These are phyloP conservation scores for Claviceps humidiphila DNA, from an alignment of 2,329 filamentous ascomycete genomes.

Conservation along the genomic window DNA sequence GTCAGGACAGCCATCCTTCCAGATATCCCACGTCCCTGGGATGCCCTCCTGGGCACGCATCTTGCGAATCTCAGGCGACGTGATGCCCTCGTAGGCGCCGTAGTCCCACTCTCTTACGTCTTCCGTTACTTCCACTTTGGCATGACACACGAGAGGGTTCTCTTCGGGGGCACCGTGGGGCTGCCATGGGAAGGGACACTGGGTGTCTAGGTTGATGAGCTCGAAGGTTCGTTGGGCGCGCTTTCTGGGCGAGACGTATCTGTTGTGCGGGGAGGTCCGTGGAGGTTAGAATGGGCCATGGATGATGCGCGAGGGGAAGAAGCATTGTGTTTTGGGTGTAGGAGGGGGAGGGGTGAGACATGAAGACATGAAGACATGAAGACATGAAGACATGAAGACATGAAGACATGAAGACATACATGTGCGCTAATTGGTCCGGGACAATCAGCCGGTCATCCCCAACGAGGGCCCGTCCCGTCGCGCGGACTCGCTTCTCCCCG, in stretches of 20 bases:
- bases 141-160: slow-evolving; percentile 36
- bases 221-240: slow-evolving; percentile 86
- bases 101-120: slow-evolving; percentile 81
- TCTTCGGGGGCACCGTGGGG: slow-evolving; percentile 25
- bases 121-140: slow-evolving; percentile 53
- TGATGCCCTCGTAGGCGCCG: slow-evolving; percentile 74
- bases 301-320: too few relatives aligned
- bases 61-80: slow-evolving; percentile 52
- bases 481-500: slow-evolving; percentile 62
- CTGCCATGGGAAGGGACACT: slow-evolving; percentile 58
- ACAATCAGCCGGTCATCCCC: slow-evolving; percentile 77
- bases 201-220: slow-evolving; percentile 61
- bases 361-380: too few relatives aligned
- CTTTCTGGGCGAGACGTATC: slow-evolving; percentile 74
- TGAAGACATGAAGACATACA: slow-evolving; percentile 33
- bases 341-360: background rate
- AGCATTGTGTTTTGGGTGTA: too few relatives aligned
- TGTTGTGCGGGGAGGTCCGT: slow-evolving; percentile 15
- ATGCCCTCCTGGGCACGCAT: slow-evolving; percentile 43
- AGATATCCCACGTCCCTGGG: slow-evolving; percentile 62
- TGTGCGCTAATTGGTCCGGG: slow-evolving; percentile 65
- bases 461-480: slow-evolving; percentile 72
- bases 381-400: too few relatives aligned
- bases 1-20: slow-evolving; percentile 74
- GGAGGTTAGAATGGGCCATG: too few relatives aligned